These are phyloP conservation scores for Aschersonia sp. DNA, from an alignment of 2,329 filamentous ascomycete species.

Conservation along the genomic window DNA sequence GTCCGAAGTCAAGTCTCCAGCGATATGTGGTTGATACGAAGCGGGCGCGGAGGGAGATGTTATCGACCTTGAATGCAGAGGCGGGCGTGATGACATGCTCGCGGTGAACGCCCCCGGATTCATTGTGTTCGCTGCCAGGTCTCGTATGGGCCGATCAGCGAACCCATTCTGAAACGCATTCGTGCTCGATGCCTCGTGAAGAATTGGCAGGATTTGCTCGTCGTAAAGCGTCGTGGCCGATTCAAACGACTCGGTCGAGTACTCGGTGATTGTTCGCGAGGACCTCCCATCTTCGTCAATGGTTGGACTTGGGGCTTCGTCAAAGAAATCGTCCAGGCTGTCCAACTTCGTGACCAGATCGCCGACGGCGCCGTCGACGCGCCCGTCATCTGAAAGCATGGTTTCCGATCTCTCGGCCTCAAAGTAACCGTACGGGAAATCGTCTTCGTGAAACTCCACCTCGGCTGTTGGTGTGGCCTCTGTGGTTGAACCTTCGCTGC, in stretches of 20 bases:
- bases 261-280: constrained; percentile 49
- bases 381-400: constrained; percentile 78
- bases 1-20: constrained; percentile 52
- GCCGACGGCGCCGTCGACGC: constrained; percentile 51
- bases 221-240: constrained; percentile 77
- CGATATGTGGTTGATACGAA: constrained; percentile 38
- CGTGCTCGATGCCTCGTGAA: constrained; percentile 72
- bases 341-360: constrained; percentile 73
- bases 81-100: constrained; percentile 38
- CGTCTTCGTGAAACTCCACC: constrained; percentile 84
- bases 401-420: constrained; percentile 66
- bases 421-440: constrained; percentile 73
- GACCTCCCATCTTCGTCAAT: constrained; percentile 43
- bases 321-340: constrained; percentile 70
- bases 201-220: constrained; percentile 78
- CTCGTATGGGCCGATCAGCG: constrained; percentile 55
- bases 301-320: constrained; percentile 49
- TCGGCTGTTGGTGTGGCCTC: constrained; percentile 63
- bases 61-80: constrained; percentile 66
- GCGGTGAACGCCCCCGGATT: constrained; percentile 44
- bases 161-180: constrained; percentile 82
- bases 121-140: constrained; percentile 46
- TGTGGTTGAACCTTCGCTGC: constrained; percentile 39
- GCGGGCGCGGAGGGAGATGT: constrained; percentile 60
- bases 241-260: constrained; percentile 51